These are phyloP conservation scores for Blastobotrys chiropterorum DNA, from an alignment of 805 yeast genomes.

Conservation along the genomic window DNA sequence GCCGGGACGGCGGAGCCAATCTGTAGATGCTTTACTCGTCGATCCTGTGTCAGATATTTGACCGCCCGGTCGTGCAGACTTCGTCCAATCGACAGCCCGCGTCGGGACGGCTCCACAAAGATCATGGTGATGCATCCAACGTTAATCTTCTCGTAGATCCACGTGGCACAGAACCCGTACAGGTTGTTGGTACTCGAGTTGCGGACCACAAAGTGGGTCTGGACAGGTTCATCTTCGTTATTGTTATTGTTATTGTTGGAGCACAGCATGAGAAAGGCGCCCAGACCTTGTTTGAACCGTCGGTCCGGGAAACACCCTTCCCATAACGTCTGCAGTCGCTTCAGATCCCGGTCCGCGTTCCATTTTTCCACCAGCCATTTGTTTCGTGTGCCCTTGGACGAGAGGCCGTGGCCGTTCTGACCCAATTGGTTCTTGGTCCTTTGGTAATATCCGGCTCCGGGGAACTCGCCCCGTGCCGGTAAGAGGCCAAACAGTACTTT, in stretches of 20 bases:
- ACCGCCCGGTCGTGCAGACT: constrained; percentile 49
- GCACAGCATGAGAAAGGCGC: constrained; percentile 18
- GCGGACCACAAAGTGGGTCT: constrained; percentile 47
- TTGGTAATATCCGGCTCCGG: constrained; percentile 39
- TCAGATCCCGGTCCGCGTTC: constrained; percentile 44
- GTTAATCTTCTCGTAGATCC: constrained; percentile 37
- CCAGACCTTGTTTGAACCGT: constrained; percentile 20
- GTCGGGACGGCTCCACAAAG: constrained; percentile 47
- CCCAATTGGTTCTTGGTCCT: constrained; percentile 15
- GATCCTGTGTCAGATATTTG: constrained; percentile 41
- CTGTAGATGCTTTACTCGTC: constrained; percentile 35
- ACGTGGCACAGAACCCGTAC: constrained; percentile 50
- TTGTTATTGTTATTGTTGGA: constrained; percentile 15
- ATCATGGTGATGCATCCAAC: constrained; percentile 43
- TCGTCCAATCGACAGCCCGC: constrained; percentile 50
- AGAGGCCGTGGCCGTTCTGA: background rate
- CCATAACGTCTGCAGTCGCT: constrained; percentile 41
- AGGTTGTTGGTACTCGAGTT: constrained; percentile 49
- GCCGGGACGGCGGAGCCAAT: constrained; percentile 47
- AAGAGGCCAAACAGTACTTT: constrained; percentile 49
- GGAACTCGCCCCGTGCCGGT: constrained; percentile 48
- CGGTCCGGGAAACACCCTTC: constrained; percentile 34
- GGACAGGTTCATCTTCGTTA: constrained; percentile 23
- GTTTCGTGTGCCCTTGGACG: constrained; percentile 10
- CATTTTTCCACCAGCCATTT: constrained; percentile 56